phyloP scores from a whole-genome alignment of 1,139 yeast species.

The Yamadazyma sp. region DNA sequence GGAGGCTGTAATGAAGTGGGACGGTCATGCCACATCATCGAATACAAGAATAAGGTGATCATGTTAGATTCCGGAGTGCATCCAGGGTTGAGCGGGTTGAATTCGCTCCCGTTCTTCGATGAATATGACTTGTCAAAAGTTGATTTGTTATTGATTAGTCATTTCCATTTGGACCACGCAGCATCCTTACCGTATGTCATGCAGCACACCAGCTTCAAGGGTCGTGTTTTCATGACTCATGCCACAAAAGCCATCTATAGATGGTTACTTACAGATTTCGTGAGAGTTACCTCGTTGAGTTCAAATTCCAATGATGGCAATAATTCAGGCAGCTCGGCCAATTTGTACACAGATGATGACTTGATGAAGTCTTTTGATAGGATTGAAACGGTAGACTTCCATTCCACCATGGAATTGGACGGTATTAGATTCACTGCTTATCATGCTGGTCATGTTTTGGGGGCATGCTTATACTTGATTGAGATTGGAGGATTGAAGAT shows the following conservation, averaged over 20 bases:
- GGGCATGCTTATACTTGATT: slow-evolving; percentile 96
- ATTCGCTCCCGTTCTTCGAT: slow-evolving; percentile 91
- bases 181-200: slow-evolving; percentile 96
- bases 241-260: slow-evolving; percentile 97
- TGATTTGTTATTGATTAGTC: slow-evolving; percentile 84
- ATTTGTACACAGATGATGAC: slow-evolving; percentile 87
- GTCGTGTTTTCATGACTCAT: slow-evolving; percentile 97
- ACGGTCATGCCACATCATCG: slow-evolving; percentile 88
- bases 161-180: slow-evolving; percentile 96
- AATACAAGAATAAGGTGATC: slow-evolving; percentile 91
- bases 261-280: slow-evolving; percentile 93
- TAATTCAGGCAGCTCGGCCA: slow-evolving; percentile 27
- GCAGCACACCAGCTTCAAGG: slow-evolving; percentile 94
- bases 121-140: slow-evolving; percentile 88
- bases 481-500: slow-evolving; percentile 92
- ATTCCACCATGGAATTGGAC: slow-evolving; percentile 89
- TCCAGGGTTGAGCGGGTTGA: slow-evolving; percentile 89
- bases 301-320: slow-evolving; percentile 20
- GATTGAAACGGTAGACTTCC: slow-evolving; percentile 93
- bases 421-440: slow-evolving; percentile 96
- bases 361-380: slow-evolving; percentile 81
- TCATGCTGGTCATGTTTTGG: slow-evolving; percentile 98
- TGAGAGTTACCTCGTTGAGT: slow-evolving; percentile 74
- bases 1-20: slow-evolving; percentile 99
- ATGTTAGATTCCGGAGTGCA: slow-evolving; percentile 99